A percentile compares a stretch with the other conserved stretches of the same genome.
Evolutionary conservation across 352 stramenopile species (phyloP).

Genomic region (Phytophthora citrophthora): DNA sequence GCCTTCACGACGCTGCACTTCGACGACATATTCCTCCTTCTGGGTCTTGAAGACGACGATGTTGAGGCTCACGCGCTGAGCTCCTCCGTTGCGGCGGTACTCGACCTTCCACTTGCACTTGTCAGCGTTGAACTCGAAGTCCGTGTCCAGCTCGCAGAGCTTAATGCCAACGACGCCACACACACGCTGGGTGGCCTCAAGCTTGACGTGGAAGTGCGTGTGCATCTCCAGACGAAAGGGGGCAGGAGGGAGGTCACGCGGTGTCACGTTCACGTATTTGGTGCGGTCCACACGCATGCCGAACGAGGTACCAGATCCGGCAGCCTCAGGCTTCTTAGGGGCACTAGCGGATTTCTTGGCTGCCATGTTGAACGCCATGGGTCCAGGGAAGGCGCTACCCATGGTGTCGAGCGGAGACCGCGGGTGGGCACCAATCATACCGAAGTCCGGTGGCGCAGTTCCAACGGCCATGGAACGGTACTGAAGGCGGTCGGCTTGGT

Average conservation of each 20-base stretch:
- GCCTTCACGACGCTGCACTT: conserved; percentile 76
- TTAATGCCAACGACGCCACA: conserved; percentile 80
- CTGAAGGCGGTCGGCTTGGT: conserved; percentile 50
- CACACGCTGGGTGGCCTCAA: conserved; percentile 75
- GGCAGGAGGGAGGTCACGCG: conserved; percentile 69
- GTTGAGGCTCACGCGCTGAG: conserved; percentile 77
- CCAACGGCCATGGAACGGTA: conserved; percentile 71
- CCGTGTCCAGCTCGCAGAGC: conserved; percentile 84
- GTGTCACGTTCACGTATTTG: conserved; percentile 77
- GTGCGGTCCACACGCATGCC: conserved; percentile 70
- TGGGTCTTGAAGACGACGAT: conserved; percentile 78
- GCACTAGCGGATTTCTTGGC: conserved; percentile 42
- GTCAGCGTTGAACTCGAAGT: conserved; percentile 84
- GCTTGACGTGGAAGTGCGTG: conserved; percentile 90
- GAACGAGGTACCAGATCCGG: conserved; percentile 44
- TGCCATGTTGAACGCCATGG: conserved; percentile 47
- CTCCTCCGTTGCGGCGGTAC: conserved; percentile 53
- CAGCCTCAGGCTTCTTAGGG: conserved; percentile 34
- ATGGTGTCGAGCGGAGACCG: conserved; percentile 36
- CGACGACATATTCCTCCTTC: conserved; percentile 77
- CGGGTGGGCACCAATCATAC: conserved; percentile 32
- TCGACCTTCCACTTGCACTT: conserved; percentile 92
- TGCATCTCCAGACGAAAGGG: conserved; percentile 88
- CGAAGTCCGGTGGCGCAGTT: conserved; percentile 46
- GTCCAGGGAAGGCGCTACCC: conserved; percentile 47